A percentile compares a stretch with the other conserved stretches of the same genome.
phyloP scores from a whole-genome alignment of 495 filamentous ascomycete species.

The Rusavskia elegans region DNA sequence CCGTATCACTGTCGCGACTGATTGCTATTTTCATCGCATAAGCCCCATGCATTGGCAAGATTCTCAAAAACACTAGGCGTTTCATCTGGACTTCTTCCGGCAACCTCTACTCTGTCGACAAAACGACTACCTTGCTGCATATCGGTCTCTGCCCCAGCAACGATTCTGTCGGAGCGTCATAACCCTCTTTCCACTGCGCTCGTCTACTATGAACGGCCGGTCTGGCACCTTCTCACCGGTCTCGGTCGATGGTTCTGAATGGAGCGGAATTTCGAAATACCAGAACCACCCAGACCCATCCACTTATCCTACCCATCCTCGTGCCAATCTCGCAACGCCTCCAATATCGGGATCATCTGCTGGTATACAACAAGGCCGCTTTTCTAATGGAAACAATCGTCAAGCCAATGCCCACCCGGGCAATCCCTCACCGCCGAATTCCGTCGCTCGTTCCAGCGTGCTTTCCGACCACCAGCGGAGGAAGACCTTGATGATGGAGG shows the following conservation, averaged over 20 bases:
- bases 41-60: too few species aligned
- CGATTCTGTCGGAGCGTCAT: not conserved
- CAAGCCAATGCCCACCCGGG: constrained; percentile 29
- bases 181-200: not conserved
- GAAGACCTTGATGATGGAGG: constrained; percentile 43
- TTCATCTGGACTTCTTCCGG: too few species aligned
- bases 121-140: too few species aligned
- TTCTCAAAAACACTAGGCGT: too few species aligned
- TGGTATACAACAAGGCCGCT: constrained; percentile 22
- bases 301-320: constrained; percentile 34
- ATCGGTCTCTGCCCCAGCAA: not conserved
- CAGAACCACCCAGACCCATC: constrained; percentile 32
- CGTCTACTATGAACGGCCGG: constrained; percentile 40
- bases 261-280: constrained; percentile 68
- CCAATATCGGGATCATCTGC: constrained; percentile 50
- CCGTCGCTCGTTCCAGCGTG: constrained; percentile 62
- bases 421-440: constrained; percentile 71
- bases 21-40: too few species aligned
- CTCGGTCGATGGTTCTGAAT: constrained; percentile 72
- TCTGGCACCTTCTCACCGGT: constrained; percentile 65
- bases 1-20: too few species aligned
- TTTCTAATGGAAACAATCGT: constrained; percentile 19
- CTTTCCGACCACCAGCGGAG: constrained; percentile 49
- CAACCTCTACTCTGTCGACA: too few species aligned
- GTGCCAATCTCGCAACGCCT: constrained; percentile 52